phyloP scores from a whole-genome alignment of 495 filamentous ascomycete genomes.

The Hypoxylon perforatum region DNA sequence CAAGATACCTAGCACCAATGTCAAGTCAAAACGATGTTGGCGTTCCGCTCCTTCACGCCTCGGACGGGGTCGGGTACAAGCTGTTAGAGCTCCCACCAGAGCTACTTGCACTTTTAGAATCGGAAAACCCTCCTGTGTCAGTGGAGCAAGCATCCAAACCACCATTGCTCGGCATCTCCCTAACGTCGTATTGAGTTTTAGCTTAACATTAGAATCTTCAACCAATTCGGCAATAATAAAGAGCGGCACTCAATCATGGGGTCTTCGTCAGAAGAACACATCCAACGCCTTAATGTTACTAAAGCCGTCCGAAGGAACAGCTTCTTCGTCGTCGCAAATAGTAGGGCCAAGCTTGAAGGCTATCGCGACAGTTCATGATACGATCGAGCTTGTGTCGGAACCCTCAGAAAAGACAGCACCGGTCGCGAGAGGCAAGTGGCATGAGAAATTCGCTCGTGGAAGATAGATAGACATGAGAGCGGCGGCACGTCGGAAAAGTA shows the following conservation, averaged over 20 bases:
- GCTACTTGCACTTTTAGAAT: slow-evolving; percentile 72
- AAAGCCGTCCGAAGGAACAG: slow-evolving; percentile 51
- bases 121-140: slow-evolving; percentile 69
- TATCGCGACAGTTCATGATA: slow-evolving; percentile 78
- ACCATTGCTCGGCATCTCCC: background rate
- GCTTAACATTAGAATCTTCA: slow-evolving; percentile 74
- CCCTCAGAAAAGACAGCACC: slow-evolving; percentile 49
- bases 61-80: slow-evolving; percentile 71
- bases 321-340: slow-evolving; percentile 32
- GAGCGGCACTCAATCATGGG: slow-evolving; percentile 75
- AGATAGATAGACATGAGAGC: slow-evolving; percentile 47
- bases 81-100: slow-evolving; percentile 86
- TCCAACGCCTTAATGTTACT: slow-evolving; percentile 87
- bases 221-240: slow-evolving; percentile 77
- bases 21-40: slow-evolving; percentile 68
- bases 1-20: slow-evolving; percentile 52
- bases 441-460: slow-evolving; percentile 78
- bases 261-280: slow-evolving; percentile 88
- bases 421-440: slow-evolving; percentile 80
- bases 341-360: slow-evolving; percentile 62
- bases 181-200: slow-evolving; percentile 44
- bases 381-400: slow-evolving; percentile 71
- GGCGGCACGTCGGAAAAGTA: too few species aligned
- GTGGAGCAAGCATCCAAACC: slow-evolving; percentile 34
- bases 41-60: slow-evolving; percentile 72